phyloP scores from a whole-genome alignment of 805 yeast species.

The Cyberlindnera xylosilytica region DNA sequence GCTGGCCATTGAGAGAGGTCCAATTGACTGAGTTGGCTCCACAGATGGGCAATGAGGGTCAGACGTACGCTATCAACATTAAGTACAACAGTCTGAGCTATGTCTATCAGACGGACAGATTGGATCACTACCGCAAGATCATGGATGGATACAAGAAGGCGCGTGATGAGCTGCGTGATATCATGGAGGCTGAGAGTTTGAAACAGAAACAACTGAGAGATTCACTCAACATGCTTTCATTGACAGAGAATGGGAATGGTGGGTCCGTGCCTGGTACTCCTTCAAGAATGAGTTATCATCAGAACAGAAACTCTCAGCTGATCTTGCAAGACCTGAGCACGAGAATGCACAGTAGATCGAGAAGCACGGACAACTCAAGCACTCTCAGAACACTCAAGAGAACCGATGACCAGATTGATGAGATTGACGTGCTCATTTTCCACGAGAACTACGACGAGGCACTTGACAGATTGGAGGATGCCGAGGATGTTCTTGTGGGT shows the following conservation, averaged over 20 bases:
- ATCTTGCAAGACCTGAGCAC: conserved; percentile 56
- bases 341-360: conserved; percentile 57
- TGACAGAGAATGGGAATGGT: conserved; percentile 16
- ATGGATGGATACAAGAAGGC: conserved; percentile 58
- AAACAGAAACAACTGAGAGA: conserved; percentile 42
- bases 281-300: conserved; percentile 24
- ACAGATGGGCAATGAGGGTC: conserved; percentile 14
- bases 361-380: conserved; percentile 45
- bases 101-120: conserved; percentile 58
- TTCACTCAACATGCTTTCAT: conserved; percentile 41
- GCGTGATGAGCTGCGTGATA: conserved; percentile 54
- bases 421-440: conserved; percentile 64
- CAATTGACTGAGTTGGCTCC: conserved; percentile 26
- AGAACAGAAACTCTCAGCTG: conserved; percentile 32
- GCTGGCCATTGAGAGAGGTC: conserved; percentile 73
- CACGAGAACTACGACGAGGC: conserved; percentile 52
- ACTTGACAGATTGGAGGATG: conserved; percentile 31
- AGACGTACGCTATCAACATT: conserved; percentile 42
- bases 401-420: conserved; percentile 63
- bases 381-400: conserved; percentile 45
- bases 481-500: conserved; percentile 30
- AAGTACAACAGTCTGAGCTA: conserved; percentile 46
- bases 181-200: conserved; percentile 47
- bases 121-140: conserved; percentile 54
- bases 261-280: conserved; percentile 27